A percentile compares a stretch with the other conserved stretches of the same genome.
Conservation (phyloP, 257 asterid species). For the Rubia yunnanensis region DNA sequence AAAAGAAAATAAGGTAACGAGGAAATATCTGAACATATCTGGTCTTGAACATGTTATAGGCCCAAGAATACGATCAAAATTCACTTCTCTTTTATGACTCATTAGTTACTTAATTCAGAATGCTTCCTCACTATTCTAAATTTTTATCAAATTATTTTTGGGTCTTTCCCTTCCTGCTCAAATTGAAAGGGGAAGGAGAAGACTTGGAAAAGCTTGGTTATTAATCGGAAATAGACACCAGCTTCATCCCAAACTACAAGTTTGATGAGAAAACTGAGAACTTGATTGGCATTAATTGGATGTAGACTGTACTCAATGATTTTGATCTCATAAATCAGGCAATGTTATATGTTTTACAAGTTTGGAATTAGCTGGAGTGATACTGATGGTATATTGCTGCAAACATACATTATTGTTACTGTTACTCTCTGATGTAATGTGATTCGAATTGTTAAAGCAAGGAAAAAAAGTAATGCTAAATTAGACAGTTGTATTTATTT, state of each 20-base stretch:
- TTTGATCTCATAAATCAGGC: not conserved
- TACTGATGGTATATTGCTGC: not conserved
- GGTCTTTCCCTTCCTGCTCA: not conserved
- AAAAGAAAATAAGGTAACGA: not conserved
- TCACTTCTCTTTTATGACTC: not conserved
- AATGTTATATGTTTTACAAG: not conserved
- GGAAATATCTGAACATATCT: not conserved
- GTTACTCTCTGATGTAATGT: not conserved
- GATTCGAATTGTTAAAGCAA: not conserved
- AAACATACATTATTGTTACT: not conserved
- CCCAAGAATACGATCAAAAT: not conserved
- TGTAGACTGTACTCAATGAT: not conserved
- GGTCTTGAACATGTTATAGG: not conserved
- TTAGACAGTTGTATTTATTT: conserved; percentile 8
- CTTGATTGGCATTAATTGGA: not conserved
- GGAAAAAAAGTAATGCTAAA: not conserved
- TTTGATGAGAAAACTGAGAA: not conserved
- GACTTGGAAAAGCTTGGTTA: not conserved
- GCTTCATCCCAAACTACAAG: not conserved
- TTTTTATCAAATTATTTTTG: too few species aligned
- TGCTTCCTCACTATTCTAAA: too few species aligned
- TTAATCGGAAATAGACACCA: not conserved
- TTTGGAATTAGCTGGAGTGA: not conserved
- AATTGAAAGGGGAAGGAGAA: not conserved
- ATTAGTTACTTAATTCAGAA: not conserved